Evolutionary conservation across 441 rosid genomes (phyloP).

Genomic region (Rhodomyrtus psidioides): DNA sequence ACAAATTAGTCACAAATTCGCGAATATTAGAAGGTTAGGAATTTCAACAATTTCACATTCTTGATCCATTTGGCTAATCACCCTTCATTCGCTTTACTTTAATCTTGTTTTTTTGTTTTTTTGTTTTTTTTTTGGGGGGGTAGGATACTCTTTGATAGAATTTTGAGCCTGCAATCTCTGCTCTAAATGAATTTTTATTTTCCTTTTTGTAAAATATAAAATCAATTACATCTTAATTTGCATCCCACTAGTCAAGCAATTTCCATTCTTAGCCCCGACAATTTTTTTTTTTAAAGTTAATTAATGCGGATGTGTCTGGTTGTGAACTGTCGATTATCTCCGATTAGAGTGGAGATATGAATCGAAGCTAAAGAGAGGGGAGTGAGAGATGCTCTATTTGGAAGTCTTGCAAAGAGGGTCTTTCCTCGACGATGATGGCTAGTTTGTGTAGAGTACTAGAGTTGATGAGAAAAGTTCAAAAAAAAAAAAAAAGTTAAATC

Average conservation of each 20-base stretch:
- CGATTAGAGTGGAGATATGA: not conserved
- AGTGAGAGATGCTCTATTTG: not conserved
- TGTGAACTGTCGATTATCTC: not conserved
- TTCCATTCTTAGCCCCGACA: not conserved
- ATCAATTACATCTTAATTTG: not conserved
- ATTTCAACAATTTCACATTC: not conserved
- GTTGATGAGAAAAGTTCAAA: not conserved
- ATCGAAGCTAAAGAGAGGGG: not conserved
- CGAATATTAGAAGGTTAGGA: not conserved
- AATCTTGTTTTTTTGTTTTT: not conserved
- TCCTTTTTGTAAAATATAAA: not conserved
- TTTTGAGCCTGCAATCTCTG: not conserved
- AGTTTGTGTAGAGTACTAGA: not conserved
- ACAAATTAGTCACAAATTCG: not conserved
- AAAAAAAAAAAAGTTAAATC: too few relatives aligned
- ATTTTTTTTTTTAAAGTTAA: fast-evolving
- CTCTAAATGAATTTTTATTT: not conserved
- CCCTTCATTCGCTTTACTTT: not conserved
- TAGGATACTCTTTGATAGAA: too few relatives aligned
- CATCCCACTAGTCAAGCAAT: not conserved
- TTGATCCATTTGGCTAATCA: not conserved
- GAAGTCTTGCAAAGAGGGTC: not conserved
- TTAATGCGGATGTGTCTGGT: not conserved
- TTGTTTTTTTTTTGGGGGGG: too few relatives aligned
- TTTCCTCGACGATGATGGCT: not conserved